A percentile compares a stretch with the other conserved stretches of the same genome.
Conservation (phyloP, 768 basidiomycete species). For the Naganishia randhawae region DNA sequence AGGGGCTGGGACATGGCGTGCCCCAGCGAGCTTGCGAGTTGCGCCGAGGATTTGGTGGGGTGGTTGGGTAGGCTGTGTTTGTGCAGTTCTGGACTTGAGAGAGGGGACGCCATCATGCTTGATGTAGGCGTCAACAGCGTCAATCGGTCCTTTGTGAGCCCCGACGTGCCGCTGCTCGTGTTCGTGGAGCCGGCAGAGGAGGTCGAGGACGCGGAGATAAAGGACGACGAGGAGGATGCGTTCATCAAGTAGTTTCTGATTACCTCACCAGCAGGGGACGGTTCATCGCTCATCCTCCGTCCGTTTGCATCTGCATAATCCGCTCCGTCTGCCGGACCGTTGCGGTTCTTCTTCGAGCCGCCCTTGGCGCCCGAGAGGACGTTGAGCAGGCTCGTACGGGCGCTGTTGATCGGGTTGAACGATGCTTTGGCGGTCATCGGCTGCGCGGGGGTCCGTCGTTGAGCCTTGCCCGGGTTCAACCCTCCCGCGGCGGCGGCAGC, state of each 20-base stretch:
- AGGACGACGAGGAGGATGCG: constrained; percentile 13
- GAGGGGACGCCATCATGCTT: constrained; percentile 3
- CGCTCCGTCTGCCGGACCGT: neutral
- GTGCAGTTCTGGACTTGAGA: constrained; percentile 5
- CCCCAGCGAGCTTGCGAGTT: neutral
- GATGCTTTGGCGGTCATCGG: constrained; percentile 16
- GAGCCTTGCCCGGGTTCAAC: constrained; percentile 1
- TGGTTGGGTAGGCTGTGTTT: neutral
- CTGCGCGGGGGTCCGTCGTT: constrained; percentile 7
- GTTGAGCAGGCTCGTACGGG: constrained; percentile 14
- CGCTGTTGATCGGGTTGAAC: constrained; percentile 20
- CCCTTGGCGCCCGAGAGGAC: constrained; percentile 11
- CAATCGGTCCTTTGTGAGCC: neutral
- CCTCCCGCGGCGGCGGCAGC: no score
- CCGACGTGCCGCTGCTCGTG: neutral
- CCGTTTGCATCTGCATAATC: neutral
- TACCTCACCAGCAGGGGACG: neutral
- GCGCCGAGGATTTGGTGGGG: neutral
- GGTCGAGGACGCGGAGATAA: constrained; percentile 8
- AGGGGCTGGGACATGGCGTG: constrained; percentile 5
- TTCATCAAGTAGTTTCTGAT: constrained; percentile 12
- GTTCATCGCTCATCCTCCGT: neutral
- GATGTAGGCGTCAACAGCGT: constrained; percentile 1
- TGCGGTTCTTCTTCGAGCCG: constrained; percentile 11
- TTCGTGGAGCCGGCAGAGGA: constrained; percentile 1